Evolutionary conservation across 176 grass and related monocot genomes (phyloP).

Genomic region (Alloteropsis semialata): DNA sequence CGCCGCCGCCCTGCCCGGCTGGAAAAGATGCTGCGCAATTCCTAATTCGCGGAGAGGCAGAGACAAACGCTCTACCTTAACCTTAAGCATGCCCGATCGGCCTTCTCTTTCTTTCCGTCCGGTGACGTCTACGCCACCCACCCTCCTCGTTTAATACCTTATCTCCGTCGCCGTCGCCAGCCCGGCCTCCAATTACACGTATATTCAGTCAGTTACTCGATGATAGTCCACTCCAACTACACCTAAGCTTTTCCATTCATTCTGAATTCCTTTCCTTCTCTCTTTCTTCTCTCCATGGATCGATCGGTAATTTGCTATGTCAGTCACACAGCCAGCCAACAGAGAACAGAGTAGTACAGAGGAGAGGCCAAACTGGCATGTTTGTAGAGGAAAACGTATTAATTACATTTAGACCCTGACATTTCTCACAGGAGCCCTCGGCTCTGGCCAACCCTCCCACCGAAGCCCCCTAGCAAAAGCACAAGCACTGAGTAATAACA

Average conservation of each 20-base stretch:
- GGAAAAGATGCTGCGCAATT: too few relatives aligned
- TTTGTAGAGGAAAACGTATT: constrained; percentile 9
- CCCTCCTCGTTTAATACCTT: not conserved
- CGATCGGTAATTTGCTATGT: too few relatives aligned
- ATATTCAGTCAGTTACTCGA: not conserved
- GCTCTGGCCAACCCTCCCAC: not conserved
- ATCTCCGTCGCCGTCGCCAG: not conserved
- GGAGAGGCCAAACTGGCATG: not conserved
- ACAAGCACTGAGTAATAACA: not conserved
- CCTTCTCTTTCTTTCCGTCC: not conserved
- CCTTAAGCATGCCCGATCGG: not conserved
- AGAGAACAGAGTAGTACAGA: not conserved
- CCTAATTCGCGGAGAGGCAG: not conserved
- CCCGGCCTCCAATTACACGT: not conserved
- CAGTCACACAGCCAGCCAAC: not conserved
- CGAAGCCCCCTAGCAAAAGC: not conserved
- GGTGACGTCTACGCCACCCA: constrained; percentile 1
- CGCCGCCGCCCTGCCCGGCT: too few relatives aligned
- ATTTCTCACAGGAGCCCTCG: not conserved
- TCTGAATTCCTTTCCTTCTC: not conserved
- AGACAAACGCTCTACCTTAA: not conserved
- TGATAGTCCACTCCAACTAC: not conserved
- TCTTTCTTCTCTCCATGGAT: too few relatives aligned
- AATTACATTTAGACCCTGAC: constrained; percentile 41
- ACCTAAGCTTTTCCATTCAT: not conserved